Evolutionary conservation across 2,329 filamentous ascomycete genomes (phyloP), one percentile per base, ranked within the genome.

Genomic region (Penicillium sclerotigenum): DNA sequence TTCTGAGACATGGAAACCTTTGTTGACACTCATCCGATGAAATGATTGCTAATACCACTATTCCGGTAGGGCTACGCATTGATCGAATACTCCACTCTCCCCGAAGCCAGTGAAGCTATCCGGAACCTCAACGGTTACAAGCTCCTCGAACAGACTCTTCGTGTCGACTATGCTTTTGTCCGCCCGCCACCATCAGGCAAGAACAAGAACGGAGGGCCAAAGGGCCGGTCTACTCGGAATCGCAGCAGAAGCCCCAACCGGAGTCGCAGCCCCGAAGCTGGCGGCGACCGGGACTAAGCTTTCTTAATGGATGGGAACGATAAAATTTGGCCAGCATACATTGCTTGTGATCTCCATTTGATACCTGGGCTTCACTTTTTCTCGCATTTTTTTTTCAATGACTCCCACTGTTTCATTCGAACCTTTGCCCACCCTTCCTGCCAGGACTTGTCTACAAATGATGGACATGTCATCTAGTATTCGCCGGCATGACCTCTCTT

Each of bases 121-220:
- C 80, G 84, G 67, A 81, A 80, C 58, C 80, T 84, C 24, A 82
- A 87, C 61, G 82, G 79, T 43, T 73, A 80, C 50, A 84, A 87
- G 69, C 72, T 87, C 47, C 81, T 87, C 28, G 85, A 87, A 59
- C 84, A 87, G 72, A 85, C 83, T n/a, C 79, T 87, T 58, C 73
- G 75, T 14, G 85, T 87, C 43, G 85, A 87, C 71, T 87, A 83
- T 62, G 85, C 84, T 2, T 87, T 87, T 66, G 85, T 87, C 49
- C 78, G 85, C 46, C 84, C 84, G n/a, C 81, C 78, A 6, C 74
- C 79, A 41, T 76, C 75, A 5, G 70, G 69, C 59, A 79, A 79
- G 62, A 71, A 69, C 29, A 77, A 78, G 54, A 69, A 63, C 46
- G 72, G 70, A 26, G 70, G 62, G 43, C 65, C 67, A 52, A 82